These are phyloP conservation scores for Puccinia brachypodii DNA, from an alignment of 1,284 basidiomycete genomes.

Conservation along the genomic window DNA sequence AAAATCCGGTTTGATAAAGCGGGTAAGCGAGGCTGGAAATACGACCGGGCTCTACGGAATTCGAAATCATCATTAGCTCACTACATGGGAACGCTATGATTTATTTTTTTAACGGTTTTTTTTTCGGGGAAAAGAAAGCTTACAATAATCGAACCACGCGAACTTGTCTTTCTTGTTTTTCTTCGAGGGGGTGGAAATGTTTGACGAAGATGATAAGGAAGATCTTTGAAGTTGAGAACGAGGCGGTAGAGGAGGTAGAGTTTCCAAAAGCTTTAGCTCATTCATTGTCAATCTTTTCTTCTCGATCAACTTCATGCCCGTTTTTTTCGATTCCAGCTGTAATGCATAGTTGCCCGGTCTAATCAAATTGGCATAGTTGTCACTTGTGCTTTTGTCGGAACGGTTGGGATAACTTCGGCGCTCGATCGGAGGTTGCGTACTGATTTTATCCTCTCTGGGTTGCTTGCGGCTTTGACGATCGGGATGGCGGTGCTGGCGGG, in stretches of 20 bases:
- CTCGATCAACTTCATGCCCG: neutral
- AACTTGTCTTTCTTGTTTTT: conserved; percentile 20
- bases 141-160: conserved; percentile 16
- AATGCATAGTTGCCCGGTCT: neutral
- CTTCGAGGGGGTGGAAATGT: neutral
- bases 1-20: no score
- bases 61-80: neutral
- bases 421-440: neutral
- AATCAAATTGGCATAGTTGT: neutral
- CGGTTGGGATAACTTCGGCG: neutral
- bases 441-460: neutral
- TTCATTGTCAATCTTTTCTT: conserved; percentile 3
- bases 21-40: neutral
- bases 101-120: no score
- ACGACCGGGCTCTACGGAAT: neutral
- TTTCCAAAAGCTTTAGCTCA: conserved; percentile 4
- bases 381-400: neutral
- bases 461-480: neutral
- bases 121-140: neutral
- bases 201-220: neutral
- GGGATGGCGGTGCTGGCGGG: neutral
- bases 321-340: conserved; percentile 17
- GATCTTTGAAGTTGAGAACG: neutral
- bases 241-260: conserved; percentile 2
- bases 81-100: neutral